phyloP scores from a whole-genome alignment of 192 early-diverging fungal species.

The Backusella mclennaniae region DNA sequence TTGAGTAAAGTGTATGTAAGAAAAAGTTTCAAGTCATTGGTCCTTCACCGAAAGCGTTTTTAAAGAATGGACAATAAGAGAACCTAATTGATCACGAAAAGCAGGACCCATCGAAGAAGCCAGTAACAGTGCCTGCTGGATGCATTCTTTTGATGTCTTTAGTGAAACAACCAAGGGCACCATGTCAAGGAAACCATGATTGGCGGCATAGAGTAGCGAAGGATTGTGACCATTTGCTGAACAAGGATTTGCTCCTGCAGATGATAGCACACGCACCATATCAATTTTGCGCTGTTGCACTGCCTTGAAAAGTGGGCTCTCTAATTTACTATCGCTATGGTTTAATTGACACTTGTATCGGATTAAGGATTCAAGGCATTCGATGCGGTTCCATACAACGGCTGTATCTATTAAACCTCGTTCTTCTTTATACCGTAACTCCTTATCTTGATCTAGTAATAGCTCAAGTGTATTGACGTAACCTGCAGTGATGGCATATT shows the following conservation, averaged over 20 bases:
- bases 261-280: constrained; percentile 18
- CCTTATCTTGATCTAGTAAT: constrained; percentile 1
- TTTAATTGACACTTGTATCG: constrained; percentile 2
- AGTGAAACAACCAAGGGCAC: constrained; percentile 14
- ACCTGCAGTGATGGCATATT: constrained; percentile 16
- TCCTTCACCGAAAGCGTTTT: neutral
- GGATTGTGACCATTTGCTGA: constrained; percentile 8
- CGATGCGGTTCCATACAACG: constrained; percentile 32
- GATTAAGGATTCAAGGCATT: constrained; percentile 20
- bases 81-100: constrained; percentile 5
- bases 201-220: constrained; percentile 26
- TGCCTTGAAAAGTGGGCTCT: constrained; percentile 20
- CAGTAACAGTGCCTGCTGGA: constrained; percentile 24
- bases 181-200: constrained; percentile 30
- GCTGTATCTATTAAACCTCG: constrained; percentile 11
- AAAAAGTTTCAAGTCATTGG: neutral
- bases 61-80: constrained; percentile 2
- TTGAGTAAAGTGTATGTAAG: neutral
- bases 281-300: constrained; percentile 35
- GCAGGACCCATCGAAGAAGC: neutral
- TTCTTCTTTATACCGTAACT: neutral
- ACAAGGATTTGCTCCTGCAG: constrained; percentile 24
- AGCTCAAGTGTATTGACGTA: constrained; percentile 5
- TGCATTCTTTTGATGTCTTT: constrained; percentile 19
- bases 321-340: neutral